phyloP scores from a whole-genome alignment of 192 early-diverging fungal species.

The Gigaspora rosea region DNA sequence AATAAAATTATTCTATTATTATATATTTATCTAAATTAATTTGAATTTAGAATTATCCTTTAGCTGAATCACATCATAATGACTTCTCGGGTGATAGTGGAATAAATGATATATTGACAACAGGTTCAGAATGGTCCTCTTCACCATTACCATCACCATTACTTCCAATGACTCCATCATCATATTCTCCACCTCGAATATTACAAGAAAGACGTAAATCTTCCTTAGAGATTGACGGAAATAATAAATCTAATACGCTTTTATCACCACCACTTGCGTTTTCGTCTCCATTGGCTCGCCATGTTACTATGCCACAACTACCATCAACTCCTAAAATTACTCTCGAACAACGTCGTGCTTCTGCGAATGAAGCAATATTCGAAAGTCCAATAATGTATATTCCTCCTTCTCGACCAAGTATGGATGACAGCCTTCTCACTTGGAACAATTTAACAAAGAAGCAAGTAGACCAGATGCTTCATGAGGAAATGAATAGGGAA shows the following conservation, averaged over 20 bases:
- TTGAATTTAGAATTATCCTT: slow-evolving; percentile 14
- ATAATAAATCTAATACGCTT: neutral
- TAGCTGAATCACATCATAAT: slow-evolving; percentile 2
- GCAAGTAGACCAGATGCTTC: slow-evolving; percentile 33
- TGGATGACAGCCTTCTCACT: slow-evolving; percentile 26
- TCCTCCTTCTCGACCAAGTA: slow-evolving; percentile 17
- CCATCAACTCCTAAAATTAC: neutral
- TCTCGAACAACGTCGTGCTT: slow-evolving; percentile 26
- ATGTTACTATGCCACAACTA: slow-evolving; percentile 8
- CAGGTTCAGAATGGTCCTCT: slow-evolving; percentile 29
- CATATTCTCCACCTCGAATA: slow-evolving; percentile 12
- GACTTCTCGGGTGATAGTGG: slow-evolving; percentile 15
- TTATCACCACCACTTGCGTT: slow-evolving; percentile 1
- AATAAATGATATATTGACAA: slow-evolving; percentile 10
- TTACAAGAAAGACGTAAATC: slow-evolving; percentile 2
- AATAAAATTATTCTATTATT: too few species aligned
- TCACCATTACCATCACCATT: slow-evolving; percentile 30
- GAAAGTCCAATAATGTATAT: slow-evolving; percentile 22
- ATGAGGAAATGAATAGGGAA: slow-evolving; percentile 35
- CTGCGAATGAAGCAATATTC: slow-evolving; percentile 31
- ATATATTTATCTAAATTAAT: neutral
- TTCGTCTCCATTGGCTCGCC: slow-evolving; percentile 21
- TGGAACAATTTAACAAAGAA: slow-evolving; percentile 24
- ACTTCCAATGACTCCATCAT: slow-evolving; percentile 21
- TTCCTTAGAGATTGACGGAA: neutral